Percentiles rank a stretch among this genome's conserved stretches.
These are phyloP conservation scores for Trypethelium eluteriae DNA, from an alignment of 495 filamentous ascomycete genomes.

Conservation along the genomic window DNA sequence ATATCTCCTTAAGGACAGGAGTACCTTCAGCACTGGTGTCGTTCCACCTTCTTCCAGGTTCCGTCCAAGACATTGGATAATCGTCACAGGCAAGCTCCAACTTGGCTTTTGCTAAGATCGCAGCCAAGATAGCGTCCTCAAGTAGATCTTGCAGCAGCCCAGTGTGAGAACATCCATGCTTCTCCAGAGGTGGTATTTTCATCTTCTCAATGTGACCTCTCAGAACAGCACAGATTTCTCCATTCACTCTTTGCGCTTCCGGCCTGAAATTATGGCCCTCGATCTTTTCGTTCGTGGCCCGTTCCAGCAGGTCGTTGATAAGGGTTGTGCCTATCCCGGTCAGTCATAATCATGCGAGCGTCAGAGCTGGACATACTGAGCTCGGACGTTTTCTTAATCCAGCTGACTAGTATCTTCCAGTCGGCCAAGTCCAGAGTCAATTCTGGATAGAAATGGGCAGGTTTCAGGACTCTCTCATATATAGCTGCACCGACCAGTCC, in stretches of 20 bases:
- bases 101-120: background rate
- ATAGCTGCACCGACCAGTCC: background rate
- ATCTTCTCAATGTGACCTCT: background rate
- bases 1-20: background rate
- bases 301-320: background rate
- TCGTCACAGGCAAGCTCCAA: background rate
- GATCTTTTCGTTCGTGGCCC: background rate
- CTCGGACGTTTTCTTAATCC: background rate
- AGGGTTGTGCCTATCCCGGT: background rate
- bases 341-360: background rate
- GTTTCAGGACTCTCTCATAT: background rate
- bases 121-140: background rate
- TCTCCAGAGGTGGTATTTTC: background rate
- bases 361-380: background rate
- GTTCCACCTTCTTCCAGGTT: background rate
- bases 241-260: background rate
- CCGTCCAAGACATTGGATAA: background rate
- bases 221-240: constrained; percentile 1
- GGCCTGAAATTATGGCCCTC: background rate
- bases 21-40: background rate
- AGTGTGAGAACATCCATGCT: background rate
- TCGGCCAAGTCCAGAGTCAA: background rate
- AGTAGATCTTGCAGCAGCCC: background rate
- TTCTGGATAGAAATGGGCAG: background rate
- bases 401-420: background rate